Conservation (phyloP, 495 filamentous ascomycete species). For the Antarctomyces pellizariae region DNA sequence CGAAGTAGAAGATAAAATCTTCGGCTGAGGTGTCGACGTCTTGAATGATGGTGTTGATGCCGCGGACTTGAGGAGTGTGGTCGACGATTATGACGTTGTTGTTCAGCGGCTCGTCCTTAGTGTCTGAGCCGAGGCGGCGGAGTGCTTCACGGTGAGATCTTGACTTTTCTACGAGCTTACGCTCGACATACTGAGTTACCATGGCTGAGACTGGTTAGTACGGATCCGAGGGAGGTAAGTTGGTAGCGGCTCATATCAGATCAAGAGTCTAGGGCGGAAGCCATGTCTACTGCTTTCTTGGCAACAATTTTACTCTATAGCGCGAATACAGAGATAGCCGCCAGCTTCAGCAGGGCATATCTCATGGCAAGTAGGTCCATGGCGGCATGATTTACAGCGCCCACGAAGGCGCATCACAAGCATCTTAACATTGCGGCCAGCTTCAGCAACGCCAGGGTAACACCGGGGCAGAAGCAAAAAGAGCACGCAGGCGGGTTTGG, state of each 20-base stretch:
- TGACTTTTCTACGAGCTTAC: constrained; percentile 67
- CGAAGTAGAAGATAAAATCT: constrained; percentile 94
- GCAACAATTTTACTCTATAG: not conserved
- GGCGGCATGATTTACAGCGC: too few species aligned
- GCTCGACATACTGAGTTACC: constrained; percentile 74
- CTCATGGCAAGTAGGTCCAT: too few species aligned
- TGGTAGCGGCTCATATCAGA: constrained; percentile 5
- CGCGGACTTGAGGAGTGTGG: constrained; percentile 52
- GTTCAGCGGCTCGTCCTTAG: constrained; percentile 46
- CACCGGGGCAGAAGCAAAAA: too few species aligned
- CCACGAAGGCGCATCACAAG: too few species aligned
- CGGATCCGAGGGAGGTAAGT: too few species aligned
- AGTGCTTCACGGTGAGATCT: constrained; percentile 56
- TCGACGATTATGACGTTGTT: constrained; percentile 45
- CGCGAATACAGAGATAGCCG: too few species aligned
- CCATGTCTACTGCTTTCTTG: too few species aligned
- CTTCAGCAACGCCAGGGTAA: too few species aligned
- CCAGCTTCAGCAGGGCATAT: too few species aligned
- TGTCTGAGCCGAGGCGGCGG: constrained; percentile 40
- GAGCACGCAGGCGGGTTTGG: not conserved
- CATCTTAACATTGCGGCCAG: too few species aligned
- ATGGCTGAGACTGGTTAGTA: constrained; percentile 32
- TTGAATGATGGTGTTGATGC: constrained; percentile 79
- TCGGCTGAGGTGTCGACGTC: constrained; percentile 56
- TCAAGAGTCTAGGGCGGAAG: not conserved